These are phyloP conservation scores for Mrakiaceae sp. DNA, from an alignment of 1,284 basidiomycete genomes.

Conservation along the genomic window DNA sequence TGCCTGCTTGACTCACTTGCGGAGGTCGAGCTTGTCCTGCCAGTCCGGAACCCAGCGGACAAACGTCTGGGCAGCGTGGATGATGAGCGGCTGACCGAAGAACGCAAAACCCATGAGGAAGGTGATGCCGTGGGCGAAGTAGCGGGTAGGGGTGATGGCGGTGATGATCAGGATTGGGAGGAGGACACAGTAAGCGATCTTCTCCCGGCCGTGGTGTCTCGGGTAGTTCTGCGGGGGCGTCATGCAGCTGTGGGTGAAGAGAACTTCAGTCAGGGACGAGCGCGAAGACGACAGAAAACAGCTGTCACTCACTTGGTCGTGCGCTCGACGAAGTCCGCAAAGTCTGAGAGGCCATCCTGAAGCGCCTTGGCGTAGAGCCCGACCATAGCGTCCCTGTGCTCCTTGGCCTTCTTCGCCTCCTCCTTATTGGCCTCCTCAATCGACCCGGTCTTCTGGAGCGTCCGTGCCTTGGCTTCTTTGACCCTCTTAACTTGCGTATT, in stretches of 20 bases:
- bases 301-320: conserved; percentile 31
- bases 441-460: conserved; percentile 18
- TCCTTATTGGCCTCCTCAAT: conserved; percentile 31
- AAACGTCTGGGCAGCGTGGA: conserved; percentile 34
- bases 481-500: background rate
- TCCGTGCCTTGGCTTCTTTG: conserved; percentile 14
- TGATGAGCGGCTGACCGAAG: conserved; percentile 44
- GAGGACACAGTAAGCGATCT: conserved; percentile 34
- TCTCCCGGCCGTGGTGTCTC: conserved; percentile 32
- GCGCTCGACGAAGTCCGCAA: conserved; percentile 35
- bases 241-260: conserved; percentile 26
- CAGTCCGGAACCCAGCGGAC: conserved; percentile 41
- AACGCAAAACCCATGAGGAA: conserved; percentile 42
- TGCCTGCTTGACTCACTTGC: conserved; percentile 33
- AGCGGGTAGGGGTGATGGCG: conserved; percentile 36
- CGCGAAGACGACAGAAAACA: background rate
- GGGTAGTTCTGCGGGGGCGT: conserved; percentile 35
- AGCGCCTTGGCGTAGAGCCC: conserved; percentile 32
- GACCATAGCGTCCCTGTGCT: conserved; percentile 35
- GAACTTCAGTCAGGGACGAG: background rate
- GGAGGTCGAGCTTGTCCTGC: conserved; percentile 38
- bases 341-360: conserved; percentile 32
- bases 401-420: conserved; percentile 32
- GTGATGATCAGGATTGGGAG: conserved; percentile 33
- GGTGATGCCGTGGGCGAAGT: conserved; percentile 38